Base-by-base conservation (phyloP, 2,329 filamentous ascomycete genomes). In the Orbilia quercus region DNA sequence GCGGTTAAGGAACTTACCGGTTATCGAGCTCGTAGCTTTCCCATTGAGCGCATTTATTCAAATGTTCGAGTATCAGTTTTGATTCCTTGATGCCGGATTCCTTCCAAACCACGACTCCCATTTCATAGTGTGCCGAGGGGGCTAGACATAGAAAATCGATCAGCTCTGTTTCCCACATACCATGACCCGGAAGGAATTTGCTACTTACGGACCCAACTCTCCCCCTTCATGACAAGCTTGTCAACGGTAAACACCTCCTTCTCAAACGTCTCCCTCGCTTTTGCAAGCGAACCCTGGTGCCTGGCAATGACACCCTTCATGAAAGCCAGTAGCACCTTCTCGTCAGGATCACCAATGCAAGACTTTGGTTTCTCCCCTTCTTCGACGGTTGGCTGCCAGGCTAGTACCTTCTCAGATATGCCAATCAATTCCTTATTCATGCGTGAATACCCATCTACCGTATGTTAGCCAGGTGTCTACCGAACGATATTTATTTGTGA, bases 91-190 rank as follows among this genome's bases (percentile, higher is more conserved):
- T 59, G 23, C 79, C 78, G 28, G 80, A 84, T 77, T 94, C 90
- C 66, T 86, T 84, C 93, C 94, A 99, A 0, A 89, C 83, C 62
- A 91, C 87, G 6, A 90, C 91, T 0, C 88, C 92, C 83, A 95
- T 87, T 81, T 99, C 95, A 80, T 97, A 97, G 76, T 91, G 85
- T 0, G 90, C 92, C 0, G 89, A 87, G 0, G 94, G 91, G 5
- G 86, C 77, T 78, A 44, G 59, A 64, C 6, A 18, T 12, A n/a
- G 18, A 42, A 2, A 31, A 20, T 20, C 22, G 45, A 50, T 38
- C 31, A 40, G 20, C 47, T 42, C 18, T 50, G 23, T n/a, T 6
- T 20, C 42, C 5, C 16, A 40, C 34, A 44, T 47, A 25, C 9
- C 28, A 9, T 31, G 2, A 25, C 2, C 16, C 28, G 20, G 6